Evolutionary conservation across 1,284 basidiomycete species (phyloP).

Genomic region (Cryptococcus maquisensis): DNA sequence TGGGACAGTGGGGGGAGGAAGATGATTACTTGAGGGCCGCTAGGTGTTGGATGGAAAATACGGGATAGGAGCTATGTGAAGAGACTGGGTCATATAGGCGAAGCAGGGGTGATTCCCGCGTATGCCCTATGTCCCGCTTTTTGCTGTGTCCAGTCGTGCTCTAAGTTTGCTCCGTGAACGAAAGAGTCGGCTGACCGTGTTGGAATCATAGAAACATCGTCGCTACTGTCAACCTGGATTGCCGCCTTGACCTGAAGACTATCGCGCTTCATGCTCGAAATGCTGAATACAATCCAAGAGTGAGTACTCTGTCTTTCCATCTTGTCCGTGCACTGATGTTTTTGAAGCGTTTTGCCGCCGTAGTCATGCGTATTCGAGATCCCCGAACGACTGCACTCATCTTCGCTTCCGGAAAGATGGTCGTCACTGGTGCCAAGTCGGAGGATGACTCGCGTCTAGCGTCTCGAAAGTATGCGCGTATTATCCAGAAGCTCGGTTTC

Average conservation of each 20-base stretch:
- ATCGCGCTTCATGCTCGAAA: constrained; percentile 97
- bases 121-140: background rate
- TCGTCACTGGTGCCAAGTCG: constrained; percentile 97
- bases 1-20: background rate
- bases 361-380: constrained; percentile 99
- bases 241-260: constrained; percentile 94
- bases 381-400: constrained; percentile 99
- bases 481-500: constrained; percentile 99
- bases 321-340: constrained; percentile 37
- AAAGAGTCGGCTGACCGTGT: constrained; percentile 3
- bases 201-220: constrained; percentile 74
- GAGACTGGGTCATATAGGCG: background rate
- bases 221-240: constrained; percentile 97
- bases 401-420: constrained; percentile 99
- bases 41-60: background rate
- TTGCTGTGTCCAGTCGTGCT: background rate
- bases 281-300: constrained; percentile 99
- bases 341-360: constrained; percentile 96
- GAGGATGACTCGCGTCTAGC: constrained; percentile 97
- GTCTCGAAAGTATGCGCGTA: constrained; percentile 97
- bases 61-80: background rate
- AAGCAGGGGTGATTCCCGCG: background rate
- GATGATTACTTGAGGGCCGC: no score
- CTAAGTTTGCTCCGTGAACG: background rate
- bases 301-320: constrained; percentile 54